A percentile compares a stretch with the other conserved stretches of the same genome.
Evolutionary conservation across 1,139 yeast genomes (phyloP).

Genomic region (Suhomyces taliae): DNA sequence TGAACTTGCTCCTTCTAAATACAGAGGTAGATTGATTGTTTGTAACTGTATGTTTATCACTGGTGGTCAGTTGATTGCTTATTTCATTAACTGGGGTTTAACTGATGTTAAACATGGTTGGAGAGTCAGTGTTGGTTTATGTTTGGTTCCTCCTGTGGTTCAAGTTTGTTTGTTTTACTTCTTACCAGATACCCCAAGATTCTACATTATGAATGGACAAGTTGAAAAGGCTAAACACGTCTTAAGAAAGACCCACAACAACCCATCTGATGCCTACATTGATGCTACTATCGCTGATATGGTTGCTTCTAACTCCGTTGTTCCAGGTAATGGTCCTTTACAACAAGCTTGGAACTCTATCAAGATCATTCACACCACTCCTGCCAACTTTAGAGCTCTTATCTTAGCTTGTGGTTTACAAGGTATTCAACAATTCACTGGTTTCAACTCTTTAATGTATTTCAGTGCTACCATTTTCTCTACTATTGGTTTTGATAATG

Average conservation of each 20-base stretch:
- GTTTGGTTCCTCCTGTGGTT: conserved; percentile 80
- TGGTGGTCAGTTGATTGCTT: conserved; percentile 90
- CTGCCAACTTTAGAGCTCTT: conserved; percentile 84
- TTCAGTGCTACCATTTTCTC: conserved; percentile 88
- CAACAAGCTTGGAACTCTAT: conserved; percentile 61
- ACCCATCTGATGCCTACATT: conserved; percentile 57
- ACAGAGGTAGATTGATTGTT: conserved; percentile 81
- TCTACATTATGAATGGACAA: conserved; percentile 68
- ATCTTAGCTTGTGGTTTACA: conserved; percentile 89
- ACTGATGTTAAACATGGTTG: conserved; percentile 77
- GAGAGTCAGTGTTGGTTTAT: conserved; percentile 88
- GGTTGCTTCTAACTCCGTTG: conserved; percentile 55
- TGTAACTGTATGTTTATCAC: conserved; percentile 73
- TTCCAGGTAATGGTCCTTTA: conserved; percentile 58
- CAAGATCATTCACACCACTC: conserved; percentile 67
- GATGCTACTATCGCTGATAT: conserved; percentile 62
- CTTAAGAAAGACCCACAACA: conserved; percentile 55
- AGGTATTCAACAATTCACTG: conserved; percentile 94
- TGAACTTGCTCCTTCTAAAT: conserved; percentile 89
- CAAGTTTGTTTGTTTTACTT: conserved; percentile 78
- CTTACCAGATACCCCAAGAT: conserved; percentile 95
- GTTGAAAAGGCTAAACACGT: conserved; percentile 66
- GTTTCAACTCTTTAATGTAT: conserved; percentile 93
- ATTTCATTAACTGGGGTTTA: conserved; percentile 90
- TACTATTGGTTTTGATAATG: conserved; percentile 79